A percentile compares a stretch with the other conserved stretches of the same genome.
These are phyloP conservation scores for Meyerozyma sp. DNA, from an alignment of 1,139 yeast species.

Conservation along the genomic window DNA sequence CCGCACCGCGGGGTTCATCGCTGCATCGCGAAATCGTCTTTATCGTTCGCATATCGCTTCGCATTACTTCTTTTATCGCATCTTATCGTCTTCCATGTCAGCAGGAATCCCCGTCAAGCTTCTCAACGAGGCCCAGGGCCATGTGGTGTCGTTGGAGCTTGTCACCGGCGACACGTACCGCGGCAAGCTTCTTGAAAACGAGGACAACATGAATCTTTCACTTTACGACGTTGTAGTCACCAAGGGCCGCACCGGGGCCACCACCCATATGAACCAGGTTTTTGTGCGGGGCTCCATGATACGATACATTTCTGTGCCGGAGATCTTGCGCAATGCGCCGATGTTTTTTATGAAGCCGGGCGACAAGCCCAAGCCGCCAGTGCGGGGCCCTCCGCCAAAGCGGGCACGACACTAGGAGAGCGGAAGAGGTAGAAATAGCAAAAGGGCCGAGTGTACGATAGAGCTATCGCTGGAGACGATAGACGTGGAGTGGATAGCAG, in stretches of 20 bases:
- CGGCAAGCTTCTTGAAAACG: constrained; percentile 79
- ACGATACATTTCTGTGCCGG: constrained; percentile 81
- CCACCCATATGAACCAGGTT: constrained; percentile 76
- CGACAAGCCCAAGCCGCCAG: constrained; percentile 65
- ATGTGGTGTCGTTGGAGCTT: constrained; percentile 75
- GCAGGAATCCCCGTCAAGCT: constrained; percentile 83
- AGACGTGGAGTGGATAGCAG: too few species aligned
- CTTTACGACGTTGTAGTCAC: constrained; percentile 79
- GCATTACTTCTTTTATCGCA: neutral
- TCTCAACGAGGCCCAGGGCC: constrained; percentile 87
- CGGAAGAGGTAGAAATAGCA: neutral
- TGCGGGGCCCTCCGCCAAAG: constrained; percentile 46
- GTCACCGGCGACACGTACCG: constrained; percentile 83
- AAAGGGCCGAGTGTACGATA: too few species aligned
- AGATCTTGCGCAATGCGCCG: constrained; percentile 82
- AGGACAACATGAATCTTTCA: constrained; percentile 92
- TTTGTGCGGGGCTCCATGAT: constrained; percentile 91
- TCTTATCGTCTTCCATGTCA: constrained; percentile 23
- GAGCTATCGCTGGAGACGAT: too few species aligned
- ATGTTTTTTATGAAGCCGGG: constrained; percentile 65
- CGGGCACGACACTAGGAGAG: neutral
- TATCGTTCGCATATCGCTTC: neutral
- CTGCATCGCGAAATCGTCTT: neutral
- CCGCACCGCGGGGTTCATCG: neutral
- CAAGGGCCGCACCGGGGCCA: constrained; percentile 58